phyloP scores from a whole-genome alignment of 495 filamentous ascomycete species.

The Daldinia loculata region DNA sequence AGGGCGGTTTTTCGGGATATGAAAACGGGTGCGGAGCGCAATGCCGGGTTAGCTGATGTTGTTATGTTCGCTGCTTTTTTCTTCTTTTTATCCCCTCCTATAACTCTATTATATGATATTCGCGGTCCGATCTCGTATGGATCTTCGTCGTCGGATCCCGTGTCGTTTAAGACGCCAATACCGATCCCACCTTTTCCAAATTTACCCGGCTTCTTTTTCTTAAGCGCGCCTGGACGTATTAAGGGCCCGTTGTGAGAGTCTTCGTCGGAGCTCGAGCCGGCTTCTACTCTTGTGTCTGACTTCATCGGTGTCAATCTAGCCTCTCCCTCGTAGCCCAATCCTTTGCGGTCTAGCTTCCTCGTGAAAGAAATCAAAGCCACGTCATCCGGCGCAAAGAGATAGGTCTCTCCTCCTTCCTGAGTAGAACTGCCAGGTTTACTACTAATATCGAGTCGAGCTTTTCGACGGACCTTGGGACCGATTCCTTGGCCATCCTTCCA shows the following conservation, averaged over 20 bases:
- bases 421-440: constrained; percentile 40
- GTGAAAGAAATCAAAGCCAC: constrained; percentile 76
- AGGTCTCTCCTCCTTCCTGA: constrained; percentile 60
- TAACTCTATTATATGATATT: constrained; percentile 86
- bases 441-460: constrained; percentile 68
- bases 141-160: constrained; percentile 96
- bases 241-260: constrained; percentile 51
- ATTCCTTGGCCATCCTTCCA: constrained; percentile 95
- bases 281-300: constrained; percentile 27
- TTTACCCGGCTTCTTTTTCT: constrained; percentile 60
- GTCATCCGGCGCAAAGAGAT: constrained; percentile 92
- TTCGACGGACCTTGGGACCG: constrained; percentile 84
- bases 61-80: constrained; percentile 61
- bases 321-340: constrained; percentile 81
- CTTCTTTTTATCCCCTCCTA: constrained; percentile 88
- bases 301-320: constrained; percentile 55
- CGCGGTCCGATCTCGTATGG: constrained; percentile 90
- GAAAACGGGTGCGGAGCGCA: constrained; percentile 76
- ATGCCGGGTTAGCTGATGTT: constrained; percentile 66
- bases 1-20: constrained; percentile 75
- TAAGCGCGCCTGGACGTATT: constrained; percentile 40
- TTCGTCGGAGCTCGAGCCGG: constrained; percentile 62
- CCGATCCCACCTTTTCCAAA: constrained; percentile 74
- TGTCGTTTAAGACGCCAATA: constrained; percentile 91
- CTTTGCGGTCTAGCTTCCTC: constrained; percentile 81